Evolutionary conservation across 2,329 filamentous ascomycete genomes (phyloP).

Genomic region (Bipolaris victoriae): DNA sequence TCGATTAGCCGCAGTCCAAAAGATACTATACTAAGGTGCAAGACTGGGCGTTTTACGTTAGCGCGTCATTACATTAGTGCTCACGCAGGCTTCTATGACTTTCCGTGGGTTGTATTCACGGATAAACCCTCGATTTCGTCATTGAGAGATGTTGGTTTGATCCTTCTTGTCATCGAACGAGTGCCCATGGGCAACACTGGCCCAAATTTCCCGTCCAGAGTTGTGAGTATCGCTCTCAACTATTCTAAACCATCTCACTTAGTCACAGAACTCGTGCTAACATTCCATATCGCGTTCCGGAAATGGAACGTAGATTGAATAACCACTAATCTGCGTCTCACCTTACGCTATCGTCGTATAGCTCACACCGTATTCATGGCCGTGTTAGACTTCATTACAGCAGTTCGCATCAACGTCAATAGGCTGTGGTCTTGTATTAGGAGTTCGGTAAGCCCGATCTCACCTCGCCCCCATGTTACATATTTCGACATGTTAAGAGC

Average conservation of each 20-base stretch:
- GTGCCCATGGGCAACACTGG: background rate
- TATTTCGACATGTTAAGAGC: constrained; percentile 1
- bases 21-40: background rate
- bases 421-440: background rate
- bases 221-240: background rate
- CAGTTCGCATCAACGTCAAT: background rate
- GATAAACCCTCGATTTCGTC: background rate
- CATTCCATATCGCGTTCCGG: background rate
- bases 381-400: background rate
- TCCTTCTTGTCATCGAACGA: background rate
- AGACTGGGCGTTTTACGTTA: background rate
- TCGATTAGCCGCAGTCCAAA: constrained; percentile 1
- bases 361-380: background rate
- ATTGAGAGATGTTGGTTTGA: background rate
- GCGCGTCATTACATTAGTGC: no score
- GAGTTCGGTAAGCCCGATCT: background rate
- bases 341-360: background rate
- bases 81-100: background rate
- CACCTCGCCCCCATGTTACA: background rate
- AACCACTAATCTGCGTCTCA: background rate
- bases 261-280: background rate
- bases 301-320: background rate
- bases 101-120: background rate
- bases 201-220: background rate
- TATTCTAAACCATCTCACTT: background rate